These are phyloP conservation scores for Heterobasidion occidentale DNA, from an alignment of 1,284 basidiomycete genomes.

Conservation along the genomic window DNA sequence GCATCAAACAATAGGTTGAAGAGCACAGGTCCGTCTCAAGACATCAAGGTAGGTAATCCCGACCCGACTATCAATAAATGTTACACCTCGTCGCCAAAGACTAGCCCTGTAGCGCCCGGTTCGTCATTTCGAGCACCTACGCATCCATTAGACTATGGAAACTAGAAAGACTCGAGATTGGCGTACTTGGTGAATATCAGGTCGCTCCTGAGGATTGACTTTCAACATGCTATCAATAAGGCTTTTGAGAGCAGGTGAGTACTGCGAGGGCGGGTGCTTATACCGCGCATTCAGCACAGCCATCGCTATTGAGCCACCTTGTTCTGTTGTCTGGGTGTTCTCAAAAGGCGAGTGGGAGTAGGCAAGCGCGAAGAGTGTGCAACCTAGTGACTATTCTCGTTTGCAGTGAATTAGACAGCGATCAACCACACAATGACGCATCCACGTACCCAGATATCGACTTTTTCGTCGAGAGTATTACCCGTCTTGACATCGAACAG, in stretches of 20 bases:
- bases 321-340: conserved; percentile 77
- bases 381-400: conserved; percentile 74
- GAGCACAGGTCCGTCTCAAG: neutral
- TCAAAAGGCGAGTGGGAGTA: conserved; percentile 94
- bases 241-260: conserved; percentile 73
- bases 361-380: conserved; percentile 85
- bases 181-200: conserved; percentile 75
- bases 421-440: neutral
- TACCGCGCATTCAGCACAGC: conserved; percentile 88
- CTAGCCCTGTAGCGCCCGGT: neutral
- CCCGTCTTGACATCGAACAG: conserved; percentile 95
- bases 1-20: no score
- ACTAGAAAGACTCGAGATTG: neutral
- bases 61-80: neutral
- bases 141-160: neutral
- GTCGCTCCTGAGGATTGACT: conserved; percentile 72
- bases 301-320: conserved; percentile 92
- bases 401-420: neutral
- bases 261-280: conserved; percentile 75
- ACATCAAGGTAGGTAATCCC: neutral
- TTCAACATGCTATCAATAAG: conserved; percentile 83
- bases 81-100: neutral
- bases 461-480: conserved; percentile 81
- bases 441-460: conserved; percentile 85
- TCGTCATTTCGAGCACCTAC: neutral